phyloP scores from a whole-genome alignment of 805 yeast genomes.

The Candida hispaniensis region DNA sequence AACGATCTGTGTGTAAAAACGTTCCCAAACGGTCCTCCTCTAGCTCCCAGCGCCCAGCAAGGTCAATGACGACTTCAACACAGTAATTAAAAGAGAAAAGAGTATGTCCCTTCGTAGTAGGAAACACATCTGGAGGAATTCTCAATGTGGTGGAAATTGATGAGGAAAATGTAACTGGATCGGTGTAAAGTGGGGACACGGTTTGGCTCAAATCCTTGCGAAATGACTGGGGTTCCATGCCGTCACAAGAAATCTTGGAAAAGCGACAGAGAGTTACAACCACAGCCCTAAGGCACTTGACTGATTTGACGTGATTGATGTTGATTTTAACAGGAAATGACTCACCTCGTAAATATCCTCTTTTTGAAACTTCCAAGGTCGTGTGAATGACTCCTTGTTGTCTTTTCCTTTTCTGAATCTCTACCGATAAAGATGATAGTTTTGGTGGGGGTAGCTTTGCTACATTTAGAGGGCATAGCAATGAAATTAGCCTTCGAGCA shows the following conservation, averaged over 20 bases:
- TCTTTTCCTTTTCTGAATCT: slow-evolving; percentile 36
- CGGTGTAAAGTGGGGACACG: slow-evolving; percentile 67
- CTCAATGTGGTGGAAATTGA: slow-evolving; percentile 52
- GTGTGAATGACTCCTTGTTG: slow-evolving; percentile 32
- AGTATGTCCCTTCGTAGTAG: slow-evolving; percentile 64
- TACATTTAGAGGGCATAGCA: slow-evolving; percentile 68
- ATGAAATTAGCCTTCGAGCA: slow-evolving; percentile 48
- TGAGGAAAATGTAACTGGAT: slow-evolving; percentile 47
- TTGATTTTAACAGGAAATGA: slow-evolving; percentile 57
- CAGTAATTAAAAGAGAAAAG: slow-evolving; percentile 75
- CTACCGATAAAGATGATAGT: slow-evolving; percentile 53
- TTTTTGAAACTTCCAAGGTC: slow-evolving; percentile 40
- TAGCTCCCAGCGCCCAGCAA: slow-evolving; percentile 48
- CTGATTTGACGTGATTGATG: slow-evolving; percentile 58
- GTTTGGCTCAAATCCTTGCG: slow-evolving; percentile 76
- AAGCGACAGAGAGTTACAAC: slow-evolving; percentile 72
- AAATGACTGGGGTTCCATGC: slow-evolving; percentile 42
- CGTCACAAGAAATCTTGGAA: slow-evolving; percentile 40
- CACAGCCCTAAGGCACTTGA: slow-evolving; percentile 60
- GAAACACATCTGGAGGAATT: slow-evolving; percentile 78
- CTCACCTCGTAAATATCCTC: slow-evolving; percentile 76
- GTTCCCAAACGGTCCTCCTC: slow-evolving; percentile 18
- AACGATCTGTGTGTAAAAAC: slow-evolving; percentile 53
- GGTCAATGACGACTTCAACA: slow-evolving; percentile 70
- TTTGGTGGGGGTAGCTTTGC: slow-evolving; percentile 53